These are phyloP conservation scores for Scedosporium aurantiacum DNA, from an alignment of 2,329 filamentous ascomycete species.

Conservation along the genomic window DNA sequence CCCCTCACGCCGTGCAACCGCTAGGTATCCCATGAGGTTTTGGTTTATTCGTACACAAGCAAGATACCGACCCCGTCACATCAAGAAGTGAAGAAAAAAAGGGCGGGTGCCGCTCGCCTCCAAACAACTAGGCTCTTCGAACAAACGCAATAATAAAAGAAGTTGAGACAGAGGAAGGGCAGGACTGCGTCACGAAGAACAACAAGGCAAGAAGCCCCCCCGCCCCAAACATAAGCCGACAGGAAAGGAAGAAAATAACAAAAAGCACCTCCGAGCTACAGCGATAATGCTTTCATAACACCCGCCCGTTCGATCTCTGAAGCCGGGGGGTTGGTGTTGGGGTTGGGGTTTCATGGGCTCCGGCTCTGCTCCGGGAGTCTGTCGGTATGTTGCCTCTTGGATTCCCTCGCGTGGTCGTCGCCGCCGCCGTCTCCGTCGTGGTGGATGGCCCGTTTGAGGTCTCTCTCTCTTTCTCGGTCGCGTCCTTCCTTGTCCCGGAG, in stretches of 20 bases:
- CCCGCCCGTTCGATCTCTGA: not conserved
- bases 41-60: no score
- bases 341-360: no score
- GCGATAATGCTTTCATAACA: no score
- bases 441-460: conserved; percentile 1
- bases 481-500: conserved; percentile 8
- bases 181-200: not conserved
- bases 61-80: no score
- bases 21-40: no score
- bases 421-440: not conserved
- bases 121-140: no score
- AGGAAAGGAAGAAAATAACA: not conserved
- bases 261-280: no score
- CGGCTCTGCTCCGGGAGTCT: not conserved
- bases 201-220: not conserved
- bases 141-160: not conserved
- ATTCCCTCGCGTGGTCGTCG: not conserved
- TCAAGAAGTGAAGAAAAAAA: no score
- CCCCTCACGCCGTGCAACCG: no score
- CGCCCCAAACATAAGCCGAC: not conserved
- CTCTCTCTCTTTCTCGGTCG: conserved; percentile 5
- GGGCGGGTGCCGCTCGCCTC: no score
- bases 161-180: not conserved
- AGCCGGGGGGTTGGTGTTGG: no score
- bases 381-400: conserved; percentile 4